phyloP scores from a whole-genome alignment of 139 green algal species.

The Pleodorina starrii region DNA sequence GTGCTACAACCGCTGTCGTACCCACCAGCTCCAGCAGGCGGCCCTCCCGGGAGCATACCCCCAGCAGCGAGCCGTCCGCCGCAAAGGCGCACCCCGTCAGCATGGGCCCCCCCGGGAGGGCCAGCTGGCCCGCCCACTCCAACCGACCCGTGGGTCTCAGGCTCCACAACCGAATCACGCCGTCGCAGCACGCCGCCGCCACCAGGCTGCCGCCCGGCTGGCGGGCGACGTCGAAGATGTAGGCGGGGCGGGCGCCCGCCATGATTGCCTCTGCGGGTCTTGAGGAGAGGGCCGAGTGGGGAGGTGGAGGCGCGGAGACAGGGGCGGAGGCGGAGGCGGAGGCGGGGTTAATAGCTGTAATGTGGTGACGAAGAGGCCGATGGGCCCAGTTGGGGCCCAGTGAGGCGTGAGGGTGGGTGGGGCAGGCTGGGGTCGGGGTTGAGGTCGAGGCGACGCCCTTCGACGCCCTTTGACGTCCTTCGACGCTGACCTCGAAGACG shows the following conservation, averaged over 20 bases:
- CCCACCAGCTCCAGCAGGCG: conserved; percentile 53
- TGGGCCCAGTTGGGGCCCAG: too few relatives aligned
- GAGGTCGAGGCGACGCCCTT: neutral
- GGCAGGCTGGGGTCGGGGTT: too few relatives aligned
- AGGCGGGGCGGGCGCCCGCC: conserved; percentile 41
- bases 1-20: too few relatives aligned
- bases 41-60: conserved; percentile 41
- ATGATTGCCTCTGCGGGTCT: conserved; percentile 36
- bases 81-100: conserved; percentile 48
- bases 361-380: too few relatives aligned
- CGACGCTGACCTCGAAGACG: too few relatives aligned
- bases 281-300: neutral
- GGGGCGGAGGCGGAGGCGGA: neutral
- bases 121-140: conserved; percentile 21
- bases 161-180: conserved; percentile 65
- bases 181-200: conserved; percentile 60
- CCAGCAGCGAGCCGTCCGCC: conserved; percentile 19
- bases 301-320: neutral
- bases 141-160: neutral
- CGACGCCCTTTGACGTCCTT: too few relatives aligned
- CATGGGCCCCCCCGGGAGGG: conserved; percentile 1
- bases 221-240: conserved; percentile 50
- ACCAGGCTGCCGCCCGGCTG: conserved; percentile 53
- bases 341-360: too few relatives aligned
- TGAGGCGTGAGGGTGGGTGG: neutral